These are phyloP conservation scores for Pistacia vera DNA, from an alignment of 345 rosid genomes.

Conservation along the genomic window DNA sequence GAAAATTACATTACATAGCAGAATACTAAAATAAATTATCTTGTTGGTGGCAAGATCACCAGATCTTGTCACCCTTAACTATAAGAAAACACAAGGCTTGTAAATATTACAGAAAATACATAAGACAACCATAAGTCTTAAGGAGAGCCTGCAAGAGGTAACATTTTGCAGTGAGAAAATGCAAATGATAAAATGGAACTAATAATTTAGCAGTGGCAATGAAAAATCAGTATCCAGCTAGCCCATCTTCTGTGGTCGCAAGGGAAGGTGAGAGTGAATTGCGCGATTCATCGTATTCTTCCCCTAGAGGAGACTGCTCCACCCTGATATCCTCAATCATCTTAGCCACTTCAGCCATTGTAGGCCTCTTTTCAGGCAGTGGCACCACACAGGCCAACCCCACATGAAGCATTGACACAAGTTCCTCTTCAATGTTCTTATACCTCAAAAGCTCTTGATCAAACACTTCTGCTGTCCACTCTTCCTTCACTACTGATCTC, in stretches of 20 bases:
- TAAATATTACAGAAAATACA: conserved; percentile 9
- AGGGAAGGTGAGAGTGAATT: conserved; percentile 86
- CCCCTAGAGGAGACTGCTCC: conserved; percentile 94
- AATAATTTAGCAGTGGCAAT: background rate
- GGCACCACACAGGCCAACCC: conserved; percentile 78
- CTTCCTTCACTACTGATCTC: conserved; percentile 90
- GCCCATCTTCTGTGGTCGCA: conserved; percentile 84
- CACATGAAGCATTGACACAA: conserved; percentile 89
- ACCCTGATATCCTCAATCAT: conserved; percentile 91
- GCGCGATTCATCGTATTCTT: conserved; percentile 90
- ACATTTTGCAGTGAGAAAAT: conserved; percentile 32
- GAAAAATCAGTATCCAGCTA: conserved; percentile 37
- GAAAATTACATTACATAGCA: conserved; percentile 9
- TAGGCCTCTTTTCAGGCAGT: conserved; percentile 82
- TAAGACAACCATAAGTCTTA: conserved; percentile 8
- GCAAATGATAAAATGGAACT: conserved; percentile 7
- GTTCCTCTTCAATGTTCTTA: conserved; percentile 91
- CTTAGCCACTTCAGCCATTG: conserved; percentile 80
- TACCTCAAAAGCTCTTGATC: conserved; percentile 94
- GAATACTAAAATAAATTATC: conserved; percentile 2
- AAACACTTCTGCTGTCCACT: conserved; percentile 98
- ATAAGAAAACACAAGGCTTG: background rate
- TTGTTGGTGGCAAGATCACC: background rate
- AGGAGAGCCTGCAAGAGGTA: background rate
- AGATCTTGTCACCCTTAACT: conserved; percentile 3